Evolutionary conservation across 108 stramenopile genomes (phyloP), one percentile per base, ranked within the genome.

Genomic region (Nannochloropsis gaditana): DNA sequence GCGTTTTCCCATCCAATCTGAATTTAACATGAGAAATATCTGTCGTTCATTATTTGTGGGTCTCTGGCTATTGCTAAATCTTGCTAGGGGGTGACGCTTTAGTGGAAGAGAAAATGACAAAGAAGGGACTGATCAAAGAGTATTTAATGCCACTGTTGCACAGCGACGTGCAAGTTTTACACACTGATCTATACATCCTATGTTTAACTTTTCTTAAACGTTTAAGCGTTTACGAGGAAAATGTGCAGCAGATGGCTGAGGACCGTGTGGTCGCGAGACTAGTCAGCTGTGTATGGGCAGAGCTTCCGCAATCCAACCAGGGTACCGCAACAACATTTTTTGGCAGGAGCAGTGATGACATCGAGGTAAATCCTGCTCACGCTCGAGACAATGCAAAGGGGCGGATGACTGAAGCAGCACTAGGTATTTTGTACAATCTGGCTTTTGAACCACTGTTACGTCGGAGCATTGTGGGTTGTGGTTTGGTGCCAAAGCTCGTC

Each of bases 71-170:
- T 3, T 73, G 59, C 59, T 73, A 2, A 45, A 45, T 9, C 9
- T 43, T 15, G 9, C 8, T 21, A 8, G 19, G 82, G 82, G 82
- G 45, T 19, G 21, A 82, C 21, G 45, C 45, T 19, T 82, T 45
- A 19, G 4, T 82, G 45, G 82, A 82, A 9, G 45, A 45, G 45
- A 82, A 82, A 82, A 82, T 82, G 82, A 21, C 21, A 15, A 82
- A 82, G 82, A 82, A 82, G 82, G 19, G 9, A 82, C 45, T 82
- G 2, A 82, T 82, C 21, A 2, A 15, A 15, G 19, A 21, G 19
- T 45, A 8, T 43, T 19, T 82, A 31, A 1, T 31, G 19, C 82
- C 19, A 82, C 45, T 21, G 59, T 73, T 73, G 15, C 59, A n/a
- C 59, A 6, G 19, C 59, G 59, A 73, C 59, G 8, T 2, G 15